Conservation (phyloP, 768 basidiomycete species). For the Crucibulum laeve region DNA sequence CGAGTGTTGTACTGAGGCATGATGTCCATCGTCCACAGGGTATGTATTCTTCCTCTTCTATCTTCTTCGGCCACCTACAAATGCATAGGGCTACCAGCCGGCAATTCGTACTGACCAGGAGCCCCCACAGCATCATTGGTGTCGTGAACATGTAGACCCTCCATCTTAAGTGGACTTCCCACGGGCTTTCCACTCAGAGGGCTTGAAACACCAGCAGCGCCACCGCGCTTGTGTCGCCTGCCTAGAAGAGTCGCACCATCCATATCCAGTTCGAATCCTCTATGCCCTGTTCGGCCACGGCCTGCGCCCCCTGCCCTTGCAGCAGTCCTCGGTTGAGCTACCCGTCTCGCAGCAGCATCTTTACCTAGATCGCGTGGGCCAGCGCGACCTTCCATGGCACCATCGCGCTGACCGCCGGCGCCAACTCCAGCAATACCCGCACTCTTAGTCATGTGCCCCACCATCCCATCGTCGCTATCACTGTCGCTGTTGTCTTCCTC, state of each 20-base stretch:
- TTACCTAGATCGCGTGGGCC: constrained; percentile 28
- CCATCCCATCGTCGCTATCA: constrained; percentile 37
- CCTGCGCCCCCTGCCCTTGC: constrained; percentile 10
- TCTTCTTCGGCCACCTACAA: constrained; percentile 2
- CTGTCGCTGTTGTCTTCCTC: constrained; percentile 33
- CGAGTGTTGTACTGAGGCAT: no score
- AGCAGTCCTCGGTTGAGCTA: constrained; percentile 8
- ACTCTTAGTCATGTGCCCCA: constrained; percentile 34
- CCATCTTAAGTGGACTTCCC: constrained; percentile 20
- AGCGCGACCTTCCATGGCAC: constrained; percentile 28
- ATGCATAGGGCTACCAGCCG: constrained; percentile 21
- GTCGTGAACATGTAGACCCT: constrained; percentile 10
- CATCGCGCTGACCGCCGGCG: constrained; percentile 6
- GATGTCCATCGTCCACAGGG: not conserved
- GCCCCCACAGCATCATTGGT: constrained; percentile 7
- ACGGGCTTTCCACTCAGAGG: constrained; percentile 27
- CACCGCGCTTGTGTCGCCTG: constrained; percentile 41
- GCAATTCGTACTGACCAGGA: no score
- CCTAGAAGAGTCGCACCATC: constrained; percentile 85
- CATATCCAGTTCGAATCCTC: constrained; percentile 80
- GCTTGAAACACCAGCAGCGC: constrained; percentile 21
- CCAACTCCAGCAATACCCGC: constrained; percentile 7
- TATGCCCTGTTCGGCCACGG: constrained; percentile 5
- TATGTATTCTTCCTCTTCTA: not conserved
- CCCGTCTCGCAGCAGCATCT: constrained; percentile 1